Evolutionary conservation across 805 yeast genomes (phyloP), one percentile per base, ranked within the genome.

Genomic region (Metschnikowia shivogae): DNA sequence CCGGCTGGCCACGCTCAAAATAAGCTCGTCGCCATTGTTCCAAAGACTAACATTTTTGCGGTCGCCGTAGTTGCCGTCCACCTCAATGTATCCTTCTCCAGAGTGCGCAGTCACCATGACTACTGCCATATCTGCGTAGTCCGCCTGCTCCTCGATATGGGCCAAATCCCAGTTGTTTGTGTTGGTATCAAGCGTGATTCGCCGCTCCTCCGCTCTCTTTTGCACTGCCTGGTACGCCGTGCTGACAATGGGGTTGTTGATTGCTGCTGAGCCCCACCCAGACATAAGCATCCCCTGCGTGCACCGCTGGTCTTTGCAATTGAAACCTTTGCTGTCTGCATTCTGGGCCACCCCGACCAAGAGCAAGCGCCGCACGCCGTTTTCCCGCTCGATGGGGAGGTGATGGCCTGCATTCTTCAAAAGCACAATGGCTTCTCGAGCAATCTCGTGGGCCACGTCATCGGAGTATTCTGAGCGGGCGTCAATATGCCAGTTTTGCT

Each of bases 261-360:
- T 82, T 9, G 81, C 68, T 0, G 84, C 80, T 4, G 86, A 80
- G 0, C 86, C 87, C 82, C 86, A 78, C 11, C 86, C 86, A 27
- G 76, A 68, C 29, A 78, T 74, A 34, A 81, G 55, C 1, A 78
- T 73, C 2, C 86, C 87, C 45, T 75, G 71, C 9, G 67, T 67
- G 48, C 79, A 72, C 38, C 68, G 70, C 55, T 75, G 78, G 55
- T 80, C 84, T 46, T 68, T 72, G 45, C 80, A 74, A 51, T 74
- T 77, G 50, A 76, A 70, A 0, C 85, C 86, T 36, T 67, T 62
- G 0, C 78, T 70, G 48, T 72, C 76, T 2, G 72, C 62, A 2
- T 74, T 75, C 3, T 84, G 83, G 2, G 78, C 82, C 5, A 67
- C 50, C 0, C 85, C 85, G 1, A 80, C 77, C 13, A 80, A 58